Evolutionary conservation across 768 basidiomycete genomes (phyloP), one percentile per base, ranked within the genome.

Genomic region (Amanita rubescens): DNA sequence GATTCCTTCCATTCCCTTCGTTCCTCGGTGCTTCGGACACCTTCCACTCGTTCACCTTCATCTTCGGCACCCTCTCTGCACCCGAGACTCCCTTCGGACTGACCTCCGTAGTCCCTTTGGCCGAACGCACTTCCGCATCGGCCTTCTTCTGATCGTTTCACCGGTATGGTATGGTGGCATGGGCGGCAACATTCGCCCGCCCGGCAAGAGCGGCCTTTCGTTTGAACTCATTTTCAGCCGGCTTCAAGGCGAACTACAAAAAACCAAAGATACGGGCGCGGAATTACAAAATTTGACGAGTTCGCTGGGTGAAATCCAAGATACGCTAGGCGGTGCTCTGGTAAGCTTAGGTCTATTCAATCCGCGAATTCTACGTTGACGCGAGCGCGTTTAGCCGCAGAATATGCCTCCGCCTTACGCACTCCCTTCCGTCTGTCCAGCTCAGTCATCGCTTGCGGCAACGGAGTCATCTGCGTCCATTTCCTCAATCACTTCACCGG

Each of bases 201-300:
- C 87, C 1, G 86, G 89, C n/a, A 92, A 91, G 69, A 86, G 85
- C 61, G 90, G 92, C 0, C 74, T 96, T 22, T 88, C 84, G 6
- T 94, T 98, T 64, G 94, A 97, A 61, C 90, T 94, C 61, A 92
- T 97, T 49, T 71, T 97, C 41, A 87, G 77, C 53, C 81, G 90
- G 33, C 73, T 98, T 2, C 94, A 96, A 65, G 84, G 85, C 58
- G 94, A 98, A 65, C 81, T 98, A n/a, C 86, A 89, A 70, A 96
- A 95, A 71, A 93, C 90, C 62, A 82, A 91, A 15, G 94, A 98
- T 64, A 96, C 94, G 0, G 90, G 91, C 12, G 76, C 84, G 0
- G 94, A 98, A 63, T 74, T 99, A 3, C 81, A 84, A 57, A 80
- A 80, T 0, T 71, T 97, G 32, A 85, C 80, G 15, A 79, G 78